Evolutionary conservation across 495 filamentous ascomycete species (phyloP).

Genomic region (Penicillium goetzii): DNA sequence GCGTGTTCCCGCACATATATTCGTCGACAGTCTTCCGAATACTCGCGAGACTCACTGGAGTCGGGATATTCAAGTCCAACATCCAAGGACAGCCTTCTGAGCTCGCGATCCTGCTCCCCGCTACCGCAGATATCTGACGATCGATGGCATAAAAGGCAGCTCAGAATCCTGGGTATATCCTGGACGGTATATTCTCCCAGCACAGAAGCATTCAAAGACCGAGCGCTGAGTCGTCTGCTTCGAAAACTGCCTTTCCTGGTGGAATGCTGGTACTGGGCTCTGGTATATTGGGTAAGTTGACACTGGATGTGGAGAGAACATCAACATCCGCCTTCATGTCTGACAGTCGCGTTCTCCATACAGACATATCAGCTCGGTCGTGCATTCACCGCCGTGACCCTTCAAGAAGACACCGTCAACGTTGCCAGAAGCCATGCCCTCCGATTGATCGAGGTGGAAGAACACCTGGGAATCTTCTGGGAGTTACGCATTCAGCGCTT

Average conservation of each 20-base stretch:
- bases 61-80: constrained; percentile 35
- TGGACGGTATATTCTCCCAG: constrained; percentile 56
- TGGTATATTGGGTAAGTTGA: constrained; percentile 62
- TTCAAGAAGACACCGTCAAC: constrained; percentile 60
- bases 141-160: constrained; percentile 46
- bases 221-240: constrained; percentile 61
- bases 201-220: constrained; percentile 55
- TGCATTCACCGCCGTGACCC: constrained; percentile 62
- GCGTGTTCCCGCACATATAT: constrained; percentile 12
- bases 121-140: constrained; percentile 32
- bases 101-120: constrained; percentile 34
- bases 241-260: constrained; percentile 73
- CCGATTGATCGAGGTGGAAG: constrained; percentile 57
- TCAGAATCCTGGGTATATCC: constrained; percentile 40
- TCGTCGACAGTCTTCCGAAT: constrained; percentile 27
- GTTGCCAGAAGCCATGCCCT: constrained; percentile 62
- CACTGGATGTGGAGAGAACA: not conserved
- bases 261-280: constrained; percentile 81
- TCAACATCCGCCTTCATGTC: not conserved
- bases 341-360: constrained; percentile 5
- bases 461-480: constrained; percentile 59
- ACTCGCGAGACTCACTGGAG: constrained; percentile 38
- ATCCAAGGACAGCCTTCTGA: constrained; percentile 38
- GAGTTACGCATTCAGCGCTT: constrained; percentile 57
- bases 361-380: constrained; percentile 66